These are phyloP conservation scores for Pseudocercospora macadamiae DNA, from an alignment of 2,329 filamentous ascomycete genomes.

Conservation along the genomic window DNA sequence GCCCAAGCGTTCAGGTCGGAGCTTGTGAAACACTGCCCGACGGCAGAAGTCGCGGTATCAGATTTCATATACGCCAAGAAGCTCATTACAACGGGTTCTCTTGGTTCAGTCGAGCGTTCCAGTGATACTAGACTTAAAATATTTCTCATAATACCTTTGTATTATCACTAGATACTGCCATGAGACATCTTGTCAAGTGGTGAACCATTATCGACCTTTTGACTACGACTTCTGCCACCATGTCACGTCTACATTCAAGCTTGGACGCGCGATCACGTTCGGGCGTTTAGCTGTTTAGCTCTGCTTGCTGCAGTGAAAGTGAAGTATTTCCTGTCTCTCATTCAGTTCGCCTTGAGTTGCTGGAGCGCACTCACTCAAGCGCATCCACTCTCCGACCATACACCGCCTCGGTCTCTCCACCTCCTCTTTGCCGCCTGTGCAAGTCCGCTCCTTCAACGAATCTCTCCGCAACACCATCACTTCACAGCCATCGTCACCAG, in stretches of 20 bases:
- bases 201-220: no score
- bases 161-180: no score
- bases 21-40: conserved; percentile 2
- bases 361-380: conserved; percentile 6
- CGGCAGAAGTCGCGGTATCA: conserved; percentile 13
- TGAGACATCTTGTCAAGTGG: no score
- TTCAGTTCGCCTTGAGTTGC: conserved; percentile 8
- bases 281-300: conserved; percentile 4
- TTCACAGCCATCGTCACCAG: background rate
- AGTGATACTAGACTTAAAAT: no score
- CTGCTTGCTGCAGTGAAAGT: conserved; percentile 4
- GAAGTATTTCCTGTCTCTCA: conserved; percentile 1
- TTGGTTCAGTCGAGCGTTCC: no score
- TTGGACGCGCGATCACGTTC: conserved; percentile 6
- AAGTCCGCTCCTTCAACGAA: conserved; percentile 22
- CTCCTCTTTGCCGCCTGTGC: conserved; percentile 20
- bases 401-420: conserved; percentile 19
- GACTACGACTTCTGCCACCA: background rate
- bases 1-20: background rate
- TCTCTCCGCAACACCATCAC: conserved; percentile 15
- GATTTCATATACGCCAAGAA: background rate
- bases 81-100: background rate
- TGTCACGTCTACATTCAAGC: conserved; percentile 1
- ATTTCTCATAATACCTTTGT: no score
- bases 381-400: background rate